Base-by-base conservation (phyloP, 2,329 filamentous ascomycete species). In the Curvularia spicifera region DNA sequence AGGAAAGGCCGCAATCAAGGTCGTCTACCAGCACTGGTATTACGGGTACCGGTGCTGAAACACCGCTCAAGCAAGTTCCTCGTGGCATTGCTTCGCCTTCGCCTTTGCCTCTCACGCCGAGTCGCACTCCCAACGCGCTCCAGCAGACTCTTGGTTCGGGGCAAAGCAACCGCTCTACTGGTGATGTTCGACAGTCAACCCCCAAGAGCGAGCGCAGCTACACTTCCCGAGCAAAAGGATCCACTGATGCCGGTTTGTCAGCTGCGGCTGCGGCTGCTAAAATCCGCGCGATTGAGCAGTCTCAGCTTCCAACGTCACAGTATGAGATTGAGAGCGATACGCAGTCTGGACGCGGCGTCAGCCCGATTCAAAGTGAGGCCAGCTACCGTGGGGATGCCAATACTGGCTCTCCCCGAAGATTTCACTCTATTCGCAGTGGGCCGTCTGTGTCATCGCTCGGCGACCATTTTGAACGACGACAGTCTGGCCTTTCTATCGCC, bases 321-420 rank as follows among this genome's bases (percentile, higher is more conserved):
- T 76, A 72, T 53, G 74, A 77, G 48, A 74, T 76, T 52, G 71
- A 68, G 5, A 71, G 71, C 20, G 63, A 72, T 5, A 71, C 70
- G 2, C 56, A 58, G 39, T 70, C 73, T 3, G 65, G 84, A 42
- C 89, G 91, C 42, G 89, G 88, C 10, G 79, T 96, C 48, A 97
- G 93, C 72, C 94, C 94, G 0, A 93, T 96, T 59, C 93, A 95
- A 66, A 97, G 93, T 69, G 91, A 97, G 15, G 94, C 92, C 10
- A 95, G 93, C 61, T 94, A 93, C 69, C 66, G 65, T 28, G 71
- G 74, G 20, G 72, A 70, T 22, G 54, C 63, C 5, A 53, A 48
- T 13, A 66, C 64, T 24, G 68, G 66, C 13, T 75, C 72, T 28
- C 52, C 88, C 82, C 68, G 79, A 80, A 28, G 66, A 50, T 63